phyloP scores from a whole-genome alignment of 2,329 filamentous ascomycete genomes.

The Trichoderma sp. region DNA sequence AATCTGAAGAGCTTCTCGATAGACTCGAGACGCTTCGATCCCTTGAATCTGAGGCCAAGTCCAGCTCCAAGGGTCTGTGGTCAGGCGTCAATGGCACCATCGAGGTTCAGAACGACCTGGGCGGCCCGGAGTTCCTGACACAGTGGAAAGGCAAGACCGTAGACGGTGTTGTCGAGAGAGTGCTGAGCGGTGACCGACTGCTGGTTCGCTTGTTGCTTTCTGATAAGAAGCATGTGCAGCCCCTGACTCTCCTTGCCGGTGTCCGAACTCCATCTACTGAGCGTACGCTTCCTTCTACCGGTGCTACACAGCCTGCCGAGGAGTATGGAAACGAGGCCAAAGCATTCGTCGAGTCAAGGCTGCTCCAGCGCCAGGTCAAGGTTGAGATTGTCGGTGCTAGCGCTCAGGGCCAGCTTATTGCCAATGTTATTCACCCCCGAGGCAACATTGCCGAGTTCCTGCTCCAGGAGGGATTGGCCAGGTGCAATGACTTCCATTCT shows the following conservation, averaged over 20 bases:
- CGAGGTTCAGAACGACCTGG: conserved; percentile 79
- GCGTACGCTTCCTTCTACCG: conserved; percentile 76
- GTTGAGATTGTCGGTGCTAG: conserved; percentile 84
- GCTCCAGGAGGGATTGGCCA: conserved; percentile 83
- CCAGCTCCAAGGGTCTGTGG: conserved; percentile 82
- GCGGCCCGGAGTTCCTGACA: conserved; percentile 77
- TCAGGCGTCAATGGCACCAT: conserved; percentile 67
- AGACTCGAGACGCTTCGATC: conserved; percentile 77
- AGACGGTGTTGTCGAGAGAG: conserved; percentile 85
- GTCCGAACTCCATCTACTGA: conserved; percentile 89
- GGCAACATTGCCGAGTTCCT: conserved; percentile 94
- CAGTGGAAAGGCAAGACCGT: conserved; percentile 84
- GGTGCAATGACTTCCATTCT: conserved; percentile 95
- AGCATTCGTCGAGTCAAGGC: conserved; percentile 80
- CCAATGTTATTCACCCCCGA: conserved; percentile 80
- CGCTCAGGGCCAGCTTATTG: conserved; percentile 90
- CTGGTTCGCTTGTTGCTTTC: conserved; percentile 80
- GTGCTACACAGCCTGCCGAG: conserved; percentile 81
- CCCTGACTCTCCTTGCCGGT: conserved; percentile 86
- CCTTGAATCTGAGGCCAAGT: conserved; percentile 77
- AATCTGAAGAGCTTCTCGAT: conserved; percentile 72
- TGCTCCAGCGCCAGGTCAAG: conserved; percentile 85
- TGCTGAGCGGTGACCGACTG: conserved; percentile 88
- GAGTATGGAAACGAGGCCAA: conserved; percentile 89
- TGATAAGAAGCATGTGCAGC: conserved; percentile 84